These are phyloP conservation scores for Candida nemodendra DNA, from an alignment of 805 yeast genomes.

Conservation along the genomic window DNA sequence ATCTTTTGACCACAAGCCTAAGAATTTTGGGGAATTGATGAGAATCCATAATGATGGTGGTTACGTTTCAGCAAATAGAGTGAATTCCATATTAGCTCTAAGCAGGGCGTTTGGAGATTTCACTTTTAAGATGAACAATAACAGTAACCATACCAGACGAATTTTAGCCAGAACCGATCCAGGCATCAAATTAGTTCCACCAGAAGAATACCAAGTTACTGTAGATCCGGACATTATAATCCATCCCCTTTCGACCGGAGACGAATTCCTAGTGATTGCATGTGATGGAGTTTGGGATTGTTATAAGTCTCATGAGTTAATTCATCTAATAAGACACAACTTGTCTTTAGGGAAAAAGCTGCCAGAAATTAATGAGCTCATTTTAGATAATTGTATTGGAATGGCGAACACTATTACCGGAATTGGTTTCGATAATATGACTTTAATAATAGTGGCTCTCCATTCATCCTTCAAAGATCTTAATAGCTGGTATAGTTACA, in stretches of 20 bases:
- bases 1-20: slow-evolving; percentile 67
- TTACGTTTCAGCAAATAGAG: slow-evolving; percentile 58
- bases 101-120: slow-evolving; percentile 70
- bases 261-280: slow-evolving; percentile 71
- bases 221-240: slow-evolving; percentile 73
- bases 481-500: slow-evolving; percentile 56
- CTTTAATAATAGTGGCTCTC: slow-evolving; percentile 63
- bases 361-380: slow-evolving; percentile 55
- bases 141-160: slow-evolving; percentile 24
- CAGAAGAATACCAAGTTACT: slow-evolving; percentile 77
- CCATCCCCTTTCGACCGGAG: slow-evolving; percentile 46
- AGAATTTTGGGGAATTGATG: slow-evolving; percentile 55
- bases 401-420: slow-evolving; percentile 76
- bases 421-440: slow-evolving; percentile 82
- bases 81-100: slow-evolving; percentile 56
- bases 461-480: slow-evolving; percentile 41
- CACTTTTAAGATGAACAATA: slow-evolving; percentile 41
- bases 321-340: slow-evolving; percentile 54
- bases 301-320: slow-evolving; percentile 54
- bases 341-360: slow-evolving; percentile 56
- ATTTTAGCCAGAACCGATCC: slow-evolving; percentile 17
- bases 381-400: slow-evolving; percentile 64
- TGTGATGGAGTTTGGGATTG: slow-evolving; percentile 88
- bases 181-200: slow-evolving; percentile 38
- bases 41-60: slow-evolving; percentile 60